Conservation (phyloP, 1,284 basidiomycete genomes). For the Fomitopsis betulina region DNA sequence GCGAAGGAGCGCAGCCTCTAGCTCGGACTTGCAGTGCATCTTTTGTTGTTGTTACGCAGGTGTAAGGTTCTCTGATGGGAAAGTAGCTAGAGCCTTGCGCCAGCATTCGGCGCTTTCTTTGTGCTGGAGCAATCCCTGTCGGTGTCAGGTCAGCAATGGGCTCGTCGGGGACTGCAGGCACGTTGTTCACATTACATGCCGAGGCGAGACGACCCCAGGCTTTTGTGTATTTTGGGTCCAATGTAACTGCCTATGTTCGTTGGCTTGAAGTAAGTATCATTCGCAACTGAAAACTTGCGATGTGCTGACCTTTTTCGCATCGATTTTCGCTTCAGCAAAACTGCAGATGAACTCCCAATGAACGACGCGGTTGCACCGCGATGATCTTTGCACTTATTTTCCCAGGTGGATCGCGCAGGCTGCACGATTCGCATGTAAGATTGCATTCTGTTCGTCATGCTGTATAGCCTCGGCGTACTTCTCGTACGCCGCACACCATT, state of each 20-base stretch:
- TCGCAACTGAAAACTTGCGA: neutral
- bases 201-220: constrained; percentile 30
- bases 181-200: constrained; percentile 24
- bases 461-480: constrained; percentile 34
- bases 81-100: constrained; percentile 19
- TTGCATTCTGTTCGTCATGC: constrained; percentile 26
- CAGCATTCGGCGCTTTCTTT: constrained; percentile 13
- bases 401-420: constrained; percentile 26
- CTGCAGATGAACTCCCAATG: neutral
- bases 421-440: constrained; percentile 34
- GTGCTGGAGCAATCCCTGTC: constrained; percentile 16
- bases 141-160: too few relatives aligned
- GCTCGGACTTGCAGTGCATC: constrained; percentile 20
- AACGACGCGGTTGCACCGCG: neutral
- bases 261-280: neutral
- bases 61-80: constrained; percentile 19
- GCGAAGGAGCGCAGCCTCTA: constrained; percentile 5
- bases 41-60: constrained; percentile 24
- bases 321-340: constrained; percentile 6
- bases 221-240: constrained; percentile 33
- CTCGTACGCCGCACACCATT: constrained; percentile 27
- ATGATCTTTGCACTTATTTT: constrained; percentile 11
- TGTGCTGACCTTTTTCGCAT: constrained; percentile 5
- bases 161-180: neutral
- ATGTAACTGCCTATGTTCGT: constrained; percentile 9